Percentiles rank a stretch among this genome's conserved stretches.
Evolutionary conservation across 352 stramenopile genomes (phyloP).

Genomic region (Phytophthora cactorum): DNA sequence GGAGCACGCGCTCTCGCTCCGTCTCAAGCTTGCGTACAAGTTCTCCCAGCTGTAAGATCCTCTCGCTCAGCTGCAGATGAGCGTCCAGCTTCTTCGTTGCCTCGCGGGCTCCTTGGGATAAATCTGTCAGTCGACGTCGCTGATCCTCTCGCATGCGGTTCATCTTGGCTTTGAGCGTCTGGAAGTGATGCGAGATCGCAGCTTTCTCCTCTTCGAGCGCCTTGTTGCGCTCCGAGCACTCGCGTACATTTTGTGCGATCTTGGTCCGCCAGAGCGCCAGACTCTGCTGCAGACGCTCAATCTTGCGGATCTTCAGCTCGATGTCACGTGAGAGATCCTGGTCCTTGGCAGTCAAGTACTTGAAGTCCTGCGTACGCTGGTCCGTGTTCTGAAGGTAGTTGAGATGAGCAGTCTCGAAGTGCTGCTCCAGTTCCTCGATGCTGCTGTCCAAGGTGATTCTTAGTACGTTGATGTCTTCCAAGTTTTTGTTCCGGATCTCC

Average conservation of each 20-base stretch:
- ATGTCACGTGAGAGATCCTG: constrained; percentile 93
- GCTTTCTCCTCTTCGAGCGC: constrained; percentile 92
- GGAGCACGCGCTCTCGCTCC: constrained; percentile 90
- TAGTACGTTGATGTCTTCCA: constrained; percentile 95
- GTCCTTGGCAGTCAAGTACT: constrained; percentile 94
- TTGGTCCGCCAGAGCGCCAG: constrained; percentile 93
- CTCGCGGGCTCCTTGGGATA: constrained; percentile 82
- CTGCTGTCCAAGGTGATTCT: constrained; percentile 93
- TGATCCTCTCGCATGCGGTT: constrained; percentile 89
- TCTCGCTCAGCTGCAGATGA: constrained; percentile 75
- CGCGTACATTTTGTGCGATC: constrained; percentile 90
- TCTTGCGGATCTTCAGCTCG: constrained; percentile 94
- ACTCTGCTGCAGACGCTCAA: constrained; percentile 90
- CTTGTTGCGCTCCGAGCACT: constrained; percentile 90
- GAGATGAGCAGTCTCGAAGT: constrained; percentile 94
- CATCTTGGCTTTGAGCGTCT: constrained; percentile 92
- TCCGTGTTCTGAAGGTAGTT: constrained; percentile 95
- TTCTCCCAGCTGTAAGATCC: constrained; percentile 90
- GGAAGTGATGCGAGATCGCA: constrained; percentile 80
- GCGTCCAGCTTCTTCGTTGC: constrained; percentile 79
- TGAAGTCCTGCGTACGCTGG: constrained; percentile 94
- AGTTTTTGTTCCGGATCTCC: constrained; percentile 95
- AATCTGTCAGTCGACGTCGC: constrained; percentile 72
- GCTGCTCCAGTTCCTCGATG: constrained; percentile 94
- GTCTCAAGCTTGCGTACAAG: constrained; percentile 93